A percentile compares a stretch with the other conserved stretches of the same genome.
phyloP scores from a whole-genome alignment of 192 early-diverging fungal genomes.

The Backusella mclennaniae region DNA sequence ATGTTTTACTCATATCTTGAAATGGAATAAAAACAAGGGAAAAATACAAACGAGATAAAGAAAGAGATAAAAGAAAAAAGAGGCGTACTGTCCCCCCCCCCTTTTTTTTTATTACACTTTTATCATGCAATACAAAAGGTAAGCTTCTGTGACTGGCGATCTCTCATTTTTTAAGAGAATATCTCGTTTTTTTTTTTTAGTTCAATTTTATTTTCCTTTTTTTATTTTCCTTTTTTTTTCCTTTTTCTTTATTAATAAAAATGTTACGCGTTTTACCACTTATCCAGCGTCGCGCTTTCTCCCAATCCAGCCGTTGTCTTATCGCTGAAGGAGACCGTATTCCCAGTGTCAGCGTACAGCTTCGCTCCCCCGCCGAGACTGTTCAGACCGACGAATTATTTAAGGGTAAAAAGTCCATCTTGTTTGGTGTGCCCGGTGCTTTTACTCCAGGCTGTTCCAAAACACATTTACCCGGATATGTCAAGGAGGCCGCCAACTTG shows the following conservation, averaged over 20 bases:
- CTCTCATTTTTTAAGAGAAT: conserved; percentile 9
- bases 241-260: not conserved
- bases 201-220: not conserved
- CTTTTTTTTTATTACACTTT: not conserved
- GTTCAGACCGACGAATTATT: conserved; percentile 43
- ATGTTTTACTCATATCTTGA: not conserved
- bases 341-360: conserved; percentile 35
- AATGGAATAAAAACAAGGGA: not conserved
- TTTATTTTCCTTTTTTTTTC: not conserved
- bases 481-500: conserved; percentile 44
- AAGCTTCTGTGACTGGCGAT: not conserved
- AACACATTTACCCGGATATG: conserved; percentile 57
- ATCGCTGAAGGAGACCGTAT: conserved; percentile 29
- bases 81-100: not conserved
- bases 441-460: conserved; percentile 68
- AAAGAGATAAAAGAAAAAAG: not conserved
- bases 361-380: conserved; percentile 42
- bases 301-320: not conserved
- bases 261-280: conserved; percentile 18
- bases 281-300: conserved; percentile 17
- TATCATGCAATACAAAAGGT: not conserved
- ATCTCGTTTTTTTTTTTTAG: not conserved
- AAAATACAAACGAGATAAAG: not conserved
- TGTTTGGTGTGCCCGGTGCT: conserved; percentile 55
- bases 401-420: conserved; percentile 39